Percentiles rank a stretch among this genome's conserved stretches.
Evolutionary conservation across 805 yeast genomes (phyloP).

Genomic region (Candida palmyrensis): DNA sequence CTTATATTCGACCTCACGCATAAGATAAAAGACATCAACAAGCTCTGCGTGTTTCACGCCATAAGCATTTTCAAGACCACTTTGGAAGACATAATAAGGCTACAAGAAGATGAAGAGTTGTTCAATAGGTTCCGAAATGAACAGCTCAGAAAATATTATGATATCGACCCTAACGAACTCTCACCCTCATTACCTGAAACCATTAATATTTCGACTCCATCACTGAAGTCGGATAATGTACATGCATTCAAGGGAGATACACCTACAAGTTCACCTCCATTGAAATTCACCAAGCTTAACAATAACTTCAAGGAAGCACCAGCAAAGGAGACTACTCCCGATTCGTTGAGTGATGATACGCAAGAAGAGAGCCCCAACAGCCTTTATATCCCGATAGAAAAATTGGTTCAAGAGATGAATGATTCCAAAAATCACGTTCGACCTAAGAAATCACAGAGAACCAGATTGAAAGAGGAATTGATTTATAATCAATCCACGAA

Average conservation of each 20-base stretch:
- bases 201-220: conserved; percentile 5
- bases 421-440: not conserved
- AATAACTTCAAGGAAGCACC: not conserved
- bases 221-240: conserved; percentile 4
- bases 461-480: conserved; percentile 13
- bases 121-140: conserved; percentile 19
- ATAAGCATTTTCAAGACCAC: conserved; percentile 23
- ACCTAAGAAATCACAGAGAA: not conserved
- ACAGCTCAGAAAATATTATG: conserved; percentile 16
- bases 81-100: conserved; percentile 26
- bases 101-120: conserved; percentile 20
- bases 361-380: not conserved
- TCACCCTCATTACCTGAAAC: too few species aligned
- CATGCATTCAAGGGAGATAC: conserved; percentile 6
- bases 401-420: not conserved
- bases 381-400: too few species aligned
- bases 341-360: conserved; percentile 1
- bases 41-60: conserved; percentile 31
- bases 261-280: conserved; percentile 20
- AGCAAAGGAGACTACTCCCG: conserved; percentile 3
- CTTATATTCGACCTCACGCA: conserved; percentile 28
- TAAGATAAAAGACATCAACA: conserved; percentile 27
- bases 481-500: conserved; percentile 12
- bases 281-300: conserved; percentile 13
- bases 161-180: not conserved